Base-by-base conservation (phyloP, 208 protist species). In the Trypanosoma lewisi region DNA sequence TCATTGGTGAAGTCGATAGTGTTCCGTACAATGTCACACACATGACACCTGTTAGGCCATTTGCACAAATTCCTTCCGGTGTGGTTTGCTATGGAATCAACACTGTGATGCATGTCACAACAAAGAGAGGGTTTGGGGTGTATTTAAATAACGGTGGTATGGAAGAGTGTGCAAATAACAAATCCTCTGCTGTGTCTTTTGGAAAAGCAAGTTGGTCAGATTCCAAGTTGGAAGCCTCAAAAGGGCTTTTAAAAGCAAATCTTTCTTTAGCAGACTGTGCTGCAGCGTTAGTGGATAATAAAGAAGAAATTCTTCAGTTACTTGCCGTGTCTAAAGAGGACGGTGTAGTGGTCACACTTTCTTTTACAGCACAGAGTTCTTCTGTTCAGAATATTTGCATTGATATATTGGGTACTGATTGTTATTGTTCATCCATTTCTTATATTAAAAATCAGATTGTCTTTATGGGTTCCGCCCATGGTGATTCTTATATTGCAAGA, bases 21-120 rank as follows among this genome's bases (percentile, higher is more conserved):
- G 45, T 96, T 17, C 83, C 90, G 9, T 96, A 88, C 63, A 86
- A 83, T 50, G 75, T 74, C 21, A 94, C 90, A 27, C 78, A 90
- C 67, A 82, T 96, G 75, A 74, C 76, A 0, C 79, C 90, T 12
- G 70, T 96, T 11, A 76, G 79, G 0, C 62, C 78, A 23, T 86
- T 91, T 55, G 53, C 73, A 44, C 77, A 89, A 31, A 75, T 86
- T 11, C 73, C 83, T 0, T 89, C 83, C 0, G 82, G 80, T 19
- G 90, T 94, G 27, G 45, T 96, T 17, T 90, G 85, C 58, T 75
- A 87, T 47, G 74, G 77, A 3, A 77, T 71, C 12, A 89, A 94
- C 77, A 83, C 78, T 33, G n/a, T 94, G 30, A 64, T 92, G 60
- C 85, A 93, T 57, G 76, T 94, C 33, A 89, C 78, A 67, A 88